These are phyloP conservation scores for Orbilia javanica DNA, from an alignment of 2,329 filamentous ascomycete species.

Conservation along the genomic window DNA sequence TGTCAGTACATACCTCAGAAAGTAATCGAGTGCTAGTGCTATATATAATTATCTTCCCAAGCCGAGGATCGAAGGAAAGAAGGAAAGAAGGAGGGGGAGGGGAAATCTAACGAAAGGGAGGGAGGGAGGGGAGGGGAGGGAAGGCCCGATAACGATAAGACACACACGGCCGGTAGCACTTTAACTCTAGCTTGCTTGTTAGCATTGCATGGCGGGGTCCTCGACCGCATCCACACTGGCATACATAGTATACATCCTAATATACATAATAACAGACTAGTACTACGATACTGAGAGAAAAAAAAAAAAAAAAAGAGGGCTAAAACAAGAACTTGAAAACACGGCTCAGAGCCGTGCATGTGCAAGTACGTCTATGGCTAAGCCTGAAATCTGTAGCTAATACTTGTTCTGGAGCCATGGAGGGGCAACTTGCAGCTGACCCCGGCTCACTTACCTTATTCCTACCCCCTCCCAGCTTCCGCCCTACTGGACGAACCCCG, in stretches of 20 bases:
- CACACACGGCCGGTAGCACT: too few species aligned
- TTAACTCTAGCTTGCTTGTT: neutral
- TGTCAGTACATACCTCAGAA: neutral
- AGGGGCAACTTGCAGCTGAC: conserved; percentile 58
- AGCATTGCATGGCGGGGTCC: conserved; percentile 6
- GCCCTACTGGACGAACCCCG: neutral
- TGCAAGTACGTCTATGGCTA: neutral
- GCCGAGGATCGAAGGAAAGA: conserved; percentile 9
- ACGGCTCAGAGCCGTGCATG: neutral
- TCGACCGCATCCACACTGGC: neutral
- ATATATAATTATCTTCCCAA: neutral
- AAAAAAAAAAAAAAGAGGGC: neutral
- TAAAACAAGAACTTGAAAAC: neutral
- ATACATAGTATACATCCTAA: neutral
- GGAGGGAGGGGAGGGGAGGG: neutral
- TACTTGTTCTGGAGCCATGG: conserved; percentile 16
- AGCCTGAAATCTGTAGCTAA: neutral
- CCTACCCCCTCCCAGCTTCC: neutral
- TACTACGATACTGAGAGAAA: neutral
- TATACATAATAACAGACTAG: too few species aligned
- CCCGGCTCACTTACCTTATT: conserved; percentile 10
- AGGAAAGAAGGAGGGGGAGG: neutral
- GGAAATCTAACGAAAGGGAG: neutral
- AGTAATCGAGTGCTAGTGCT: too few species aligned
- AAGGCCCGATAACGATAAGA: conserved; percentile 18